phyloP scores from a whole-genome alignment of 2,329 filamentous ascomycete species.

The Pestalotiopsis sp. region DNA sequence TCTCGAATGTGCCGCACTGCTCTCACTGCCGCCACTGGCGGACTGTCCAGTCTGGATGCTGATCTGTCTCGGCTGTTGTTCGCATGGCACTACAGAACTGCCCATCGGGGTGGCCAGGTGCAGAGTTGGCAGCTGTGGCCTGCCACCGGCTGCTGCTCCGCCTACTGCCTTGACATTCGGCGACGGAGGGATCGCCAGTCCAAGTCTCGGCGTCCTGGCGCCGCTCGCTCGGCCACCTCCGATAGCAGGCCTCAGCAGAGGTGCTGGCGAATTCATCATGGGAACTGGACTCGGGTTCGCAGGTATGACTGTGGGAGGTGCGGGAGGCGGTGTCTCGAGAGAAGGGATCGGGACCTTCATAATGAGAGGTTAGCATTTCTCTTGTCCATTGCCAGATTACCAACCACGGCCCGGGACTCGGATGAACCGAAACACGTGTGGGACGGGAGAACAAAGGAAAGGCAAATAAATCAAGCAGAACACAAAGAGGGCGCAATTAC shows the following conservation, averaged over 20 bases:
- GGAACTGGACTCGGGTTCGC: constrained; percentile 42
- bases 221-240: constrained; percentile 67
- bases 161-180: constrained; percentile 79
- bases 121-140: constrained; percentile 75
- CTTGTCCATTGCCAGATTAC: not conserved
- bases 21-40: constrained; percentile 77
- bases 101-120: constrained; percentile 89
- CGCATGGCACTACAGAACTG: constrained; percentile 72
- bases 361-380: constrained; percentile 27
- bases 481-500: constrained; percentile 22
- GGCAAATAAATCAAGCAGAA: not conserved
- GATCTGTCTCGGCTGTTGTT: constrained; percentile 55
- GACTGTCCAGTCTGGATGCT: constrained; percentile 62
- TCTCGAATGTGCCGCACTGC: constrained; percentile 76
- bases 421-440: constrained; percentile 10
- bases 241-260: constrained; percentile 81
- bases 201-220: constrained; percentile 73
- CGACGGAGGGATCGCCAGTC: constrained; percentile 86
- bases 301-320: constrained; percentile 23
- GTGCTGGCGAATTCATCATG: constrained; percentile 75
- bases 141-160: constrained; percentile 46
- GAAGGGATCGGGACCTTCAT: constrained; percentile 27
- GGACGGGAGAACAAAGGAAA: constrained; percentile 9
- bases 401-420: not conserved
- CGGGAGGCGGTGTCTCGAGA: constrained; percentile 20